phyloP scores from a whole-genome alignment of 306 rosid species.

The Sicyos baderoa region DNA sequence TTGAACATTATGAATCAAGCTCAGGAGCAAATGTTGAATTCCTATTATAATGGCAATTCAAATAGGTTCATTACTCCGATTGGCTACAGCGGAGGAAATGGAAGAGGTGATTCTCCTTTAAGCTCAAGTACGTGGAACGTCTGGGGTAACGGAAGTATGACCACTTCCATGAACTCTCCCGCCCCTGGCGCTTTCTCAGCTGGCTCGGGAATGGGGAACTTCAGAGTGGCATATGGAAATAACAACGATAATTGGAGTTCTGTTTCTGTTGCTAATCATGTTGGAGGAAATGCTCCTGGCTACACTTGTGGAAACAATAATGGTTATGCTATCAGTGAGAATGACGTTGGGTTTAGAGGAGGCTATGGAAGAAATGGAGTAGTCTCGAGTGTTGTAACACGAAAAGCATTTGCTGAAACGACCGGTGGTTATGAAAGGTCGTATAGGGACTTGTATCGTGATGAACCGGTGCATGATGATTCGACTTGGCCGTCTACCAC shows the following conservation, averaged over 20 bases:
- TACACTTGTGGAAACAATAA: conserved; percentile 44
- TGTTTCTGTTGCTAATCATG: conserved; percentile 39
- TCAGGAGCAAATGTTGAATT: conserved; percentile 61
- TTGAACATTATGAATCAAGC: conserved; percentile 67
- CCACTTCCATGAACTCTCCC: conserved; percentile 37
- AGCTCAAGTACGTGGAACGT: conserved; percentile 67
- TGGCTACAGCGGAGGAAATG: conserved; percentile 54
- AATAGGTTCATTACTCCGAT: conserved; percentile 64
- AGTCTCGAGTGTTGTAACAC: conserved; percentile 35
- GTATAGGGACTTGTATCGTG: conserved; percentile 58
- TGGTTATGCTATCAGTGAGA: conserved; percentile 63
- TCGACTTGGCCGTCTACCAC: conserved; percentile 63
- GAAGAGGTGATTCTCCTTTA: conserved; percentile 54
- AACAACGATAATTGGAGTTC: conserved; percentile 54
- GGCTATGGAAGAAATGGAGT: conserved; percentile 65
- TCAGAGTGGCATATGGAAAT: conserved; percentile 65
- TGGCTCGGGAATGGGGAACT: conserved; percentile 57
- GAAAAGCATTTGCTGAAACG: conserved; percentile 46
- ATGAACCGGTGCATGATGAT: conserved; percentile 49
- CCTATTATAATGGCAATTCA: conserved; percentile 54
- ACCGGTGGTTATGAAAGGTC: conserved; percentile 66
- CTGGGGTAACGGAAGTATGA: conserved; percentile 72
- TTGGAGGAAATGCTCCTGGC: conserved; percentile 55
- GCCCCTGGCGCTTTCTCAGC: conserved; percentile 41
- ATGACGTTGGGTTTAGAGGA: conserved; percentile 53